Evolutionary conservation across 2,329 filamentous ascomycete genomes (phyloP).

Genomic region (Daldinia sp.): DNA sequence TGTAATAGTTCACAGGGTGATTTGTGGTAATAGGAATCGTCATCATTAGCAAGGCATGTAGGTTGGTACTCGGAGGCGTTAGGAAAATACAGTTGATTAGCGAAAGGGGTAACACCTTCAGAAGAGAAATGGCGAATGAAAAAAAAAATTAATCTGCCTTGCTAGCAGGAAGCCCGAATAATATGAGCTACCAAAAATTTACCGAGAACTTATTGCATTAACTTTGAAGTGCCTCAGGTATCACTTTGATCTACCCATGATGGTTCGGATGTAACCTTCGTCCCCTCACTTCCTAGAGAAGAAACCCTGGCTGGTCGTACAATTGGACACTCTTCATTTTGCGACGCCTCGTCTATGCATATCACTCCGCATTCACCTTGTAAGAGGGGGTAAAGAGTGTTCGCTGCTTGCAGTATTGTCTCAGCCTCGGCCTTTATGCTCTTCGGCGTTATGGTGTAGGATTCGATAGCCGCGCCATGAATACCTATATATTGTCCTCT

Average conservation of each 20-base stretch:
- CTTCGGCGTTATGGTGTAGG: background rate
- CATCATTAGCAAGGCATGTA: constrained; percentile 21
- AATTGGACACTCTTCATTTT: background rate
- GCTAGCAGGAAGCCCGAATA: background rate
- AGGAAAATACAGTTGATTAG: background rate
- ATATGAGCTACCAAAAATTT: background rate
- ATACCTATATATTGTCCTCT: background rate
- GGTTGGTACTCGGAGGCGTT: constrained; percentile 30
- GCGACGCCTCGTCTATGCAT: background rate
- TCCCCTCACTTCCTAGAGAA: constrained; percentile 3
- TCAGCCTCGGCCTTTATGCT: background rate
- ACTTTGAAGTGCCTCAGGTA: background rate
- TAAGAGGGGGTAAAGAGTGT: background rate
- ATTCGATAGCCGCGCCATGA: background rate
- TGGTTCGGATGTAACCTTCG: background rate
- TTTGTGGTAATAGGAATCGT: background rate
- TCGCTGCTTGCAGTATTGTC: too few species aligned
- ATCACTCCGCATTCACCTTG: background rate
- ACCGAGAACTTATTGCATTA: background rate
- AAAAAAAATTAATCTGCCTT: background rate
- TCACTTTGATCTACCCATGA: background rate
- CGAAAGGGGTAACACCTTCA: constrained; percentile 18
- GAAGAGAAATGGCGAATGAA: constrained; percentile 21
- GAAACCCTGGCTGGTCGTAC: background rate
- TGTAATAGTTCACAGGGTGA: constrained; percentile 47